A percentile compares a stretch with the other conserved stretches of the same genome.
These are phyloP conservation scores for Phyllosticta capitalensis DNA, from an alignment of 2,329 filamentous ascomycete genomes.

Conservation along the genomic window DNA sequence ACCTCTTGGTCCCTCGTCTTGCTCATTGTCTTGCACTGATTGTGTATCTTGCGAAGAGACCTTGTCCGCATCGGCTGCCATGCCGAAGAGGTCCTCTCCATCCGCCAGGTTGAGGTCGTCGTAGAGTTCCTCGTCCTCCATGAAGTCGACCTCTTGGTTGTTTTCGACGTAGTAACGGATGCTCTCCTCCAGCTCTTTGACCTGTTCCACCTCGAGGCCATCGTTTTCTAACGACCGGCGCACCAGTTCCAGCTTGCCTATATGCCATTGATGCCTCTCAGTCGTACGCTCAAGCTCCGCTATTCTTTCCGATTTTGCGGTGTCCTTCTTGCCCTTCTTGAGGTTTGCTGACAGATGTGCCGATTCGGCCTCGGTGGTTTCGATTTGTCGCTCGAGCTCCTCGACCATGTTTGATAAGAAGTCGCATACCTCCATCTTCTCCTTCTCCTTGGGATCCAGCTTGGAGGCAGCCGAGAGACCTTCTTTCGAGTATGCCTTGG, in stretches of 20 bases:
- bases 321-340: slow-evolving; percentile 91
- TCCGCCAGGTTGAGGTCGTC: slow-evolving; percentile 88
- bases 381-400: slow-evolving; percentile 87
- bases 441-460: slow-evolving; percentile 94
- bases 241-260: slow-evolving; percentile 83
- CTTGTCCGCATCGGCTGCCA: slow-evolving; percentile 70
- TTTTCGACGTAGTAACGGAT: slow-evolving; percentile 94
- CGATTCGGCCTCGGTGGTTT: slow-evolving; percentile 80
- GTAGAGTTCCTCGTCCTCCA: slow-evolving; percentile 91
- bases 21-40: slow-evolving; percentile 76
- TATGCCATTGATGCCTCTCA: slow-evolving; percentile 95
- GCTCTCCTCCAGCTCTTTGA: slow-evolving; percentile 79
- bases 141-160: slow-evolving; percentile 78
- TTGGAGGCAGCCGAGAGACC: slow-evolving; percentile 84
- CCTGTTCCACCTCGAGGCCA: slow-evolving; percentile 75
- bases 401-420: slow-evolving; percentile 84
- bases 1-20: slow-evolving; percentile 48
- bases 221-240: slow-evolving; percentile 87
- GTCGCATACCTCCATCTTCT: slow-evolving; percentile 78
- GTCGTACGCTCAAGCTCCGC: slow-evolving; percentile 74
- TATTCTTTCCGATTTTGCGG: slow-evolving; percentile 74
- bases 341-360: slow-evolving; percentile 77
- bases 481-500: slow-evolving; percentile 98
- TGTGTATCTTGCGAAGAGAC: slow-evolving; percentile 93
- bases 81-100: slow-evolving; percentile 80